phyloP scores from a whole-genome alignment of 2,329 filamentous ascomycete species.

The Exophiala calicioides region DNA sequence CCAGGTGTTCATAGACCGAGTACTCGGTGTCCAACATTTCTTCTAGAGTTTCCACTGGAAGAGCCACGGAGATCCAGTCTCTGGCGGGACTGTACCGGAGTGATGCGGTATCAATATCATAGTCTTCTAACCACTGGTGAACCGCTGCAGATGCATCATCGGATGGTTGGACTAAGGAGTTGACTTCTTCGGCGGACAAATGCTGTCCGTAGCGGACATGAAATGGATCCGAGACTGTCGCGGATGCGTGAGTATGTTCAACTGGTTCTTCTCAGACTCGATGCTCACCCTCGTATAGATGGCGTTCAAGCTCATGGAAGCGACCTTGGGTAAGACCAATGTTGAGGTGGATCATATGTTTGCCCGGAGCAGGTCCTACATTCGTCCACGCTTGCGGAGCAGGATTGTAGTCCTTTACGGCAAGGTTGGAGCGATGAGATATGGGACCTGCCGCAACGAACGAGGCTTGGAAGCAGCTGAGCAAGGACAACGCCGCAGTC shows the following conservation, averaged over 20 bases:
- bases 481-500: conserved; percentile 9
- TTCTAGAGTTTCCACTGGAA: conserved; percentile 19
- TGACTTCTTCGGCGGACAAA: conserved; percentile 25
- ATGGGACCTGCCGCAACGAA: conserved; percentile 19
- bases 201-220: conserved; percentile 27
- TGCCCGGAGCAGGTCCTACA: conserved; percentile 49
- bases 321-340: conserved; percentile 56
- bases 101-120: conserved; percentile 48
- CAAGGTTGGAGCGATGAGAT: conserved; percentile 44
- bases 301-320: conserved; percentile 25
- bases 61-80: conserved; percentile 23
- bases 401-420: conserved; percentile 58
- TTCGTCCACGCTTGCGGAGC: conserved; percentile 55
- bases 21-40: conserved; percentile 26
- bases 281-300: conserved; percentile 24
- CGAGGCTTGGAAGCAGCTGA: conserved; percentile 19
- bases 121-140: conserved; percentile 39
- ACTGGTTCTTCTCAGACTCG: neutral
- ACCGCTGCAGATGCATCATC: conserved; percentile 21
- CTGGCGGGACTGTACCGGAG: conserved; percentile 33
- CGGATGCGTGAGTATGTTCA: neutral
- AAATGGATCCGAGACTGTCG: conserved; percentile 23
- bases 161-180: conserved; percentile 26
- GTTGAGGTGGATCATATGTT: conserved; percentile 55
- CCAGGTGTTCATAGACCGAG: conserved; percentile 23